phyloP scores from a whole-genome alignment of 73 alveolate species.

The Tetrahymena thermophila region DNA sequence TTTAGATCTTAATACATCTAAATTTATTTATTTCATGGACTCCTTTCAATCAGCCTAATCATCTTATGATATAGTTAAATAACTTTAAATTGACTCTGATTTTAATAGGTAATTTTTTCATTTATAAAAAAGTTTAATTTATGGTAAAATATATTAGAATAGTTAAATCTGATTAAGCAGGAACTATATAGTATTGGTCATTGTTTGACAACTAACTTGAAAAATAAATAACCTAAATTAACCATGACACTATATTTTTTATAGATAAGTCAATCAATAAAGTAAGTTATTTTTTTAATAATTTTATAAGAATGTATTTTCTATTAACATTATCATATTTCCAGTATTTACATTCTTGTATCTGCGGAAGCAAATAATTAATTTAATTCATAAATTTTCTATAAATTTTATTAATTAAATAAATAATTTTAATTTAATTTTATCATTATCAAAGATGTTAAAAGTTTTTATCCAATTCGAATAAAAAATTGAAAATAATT shows the following conservation, averaged over 20 bases:
- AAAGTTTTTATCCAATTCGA: too few relatives aligned
- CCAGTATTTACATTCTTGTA: too few relatives aligned
- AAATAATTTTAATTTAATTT: too few relatives aligned
- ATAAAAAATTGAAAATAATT: too few relatives aligned
- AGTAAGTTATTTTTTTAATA: background rate
- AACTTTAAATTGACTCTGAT: background rate
- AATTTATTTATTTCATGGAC: background rate
- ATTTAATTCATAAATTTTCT: too few relatives aligned
- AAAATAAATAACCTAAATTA: background rate
- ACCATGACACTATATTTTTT: background rate
- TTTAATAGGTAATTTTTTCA: background rate
- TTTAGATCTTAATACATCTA: background rate
- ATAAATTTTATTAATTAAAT: too few relatives aligned
- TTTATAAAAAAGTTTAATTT: too few relatives aligned
- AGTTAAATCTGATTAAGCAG: background rate
- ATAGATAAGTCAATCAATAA: background rate
- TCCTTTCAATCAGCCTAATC: background rate
- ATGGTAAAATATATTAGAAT: background rate
- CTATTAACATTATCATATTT: too few relatives aligned
- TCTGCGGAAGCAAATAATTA: too few relatives aligned
- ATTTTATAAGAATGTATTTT: too few relatives aligned
- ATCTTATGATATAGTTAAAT: background rate
- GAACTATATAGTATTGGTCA: background rate
- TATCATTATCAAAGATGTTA: too few relatives aligned
- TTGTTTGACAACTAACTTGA: background rate